Evolutionary conservation across 2,329 filamentous ascomycete species (phyloP).

Genomic region (Claviceps pusilla): DNA sequence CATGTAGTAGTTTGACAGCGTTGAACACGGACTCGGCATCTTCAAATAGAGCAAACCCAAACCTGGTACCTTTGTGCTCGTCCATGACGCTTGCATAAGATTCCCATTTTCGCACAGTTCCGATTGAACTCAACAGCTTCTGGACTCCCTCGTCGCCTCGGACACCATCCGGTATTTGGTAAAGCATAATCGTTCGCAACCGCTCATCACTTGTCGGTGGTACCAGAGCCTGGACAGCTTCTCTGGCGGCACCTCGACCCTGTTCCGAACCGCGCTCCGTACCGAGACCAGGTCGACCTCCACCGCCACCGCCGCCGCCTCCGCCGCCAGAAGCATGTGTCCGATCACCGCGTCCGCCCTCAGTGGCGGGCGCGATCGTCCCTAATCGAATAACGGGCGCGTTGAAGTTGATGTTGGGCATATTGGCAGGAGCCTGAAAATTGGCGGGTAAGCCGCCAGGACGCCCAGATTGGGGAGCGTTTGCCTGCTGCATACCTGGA

Average conservation of each 20-base stretch:
- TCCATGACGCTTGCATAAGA: constrained; percentile 43
- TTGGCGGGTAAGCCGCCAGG: constrained; percentile 65
- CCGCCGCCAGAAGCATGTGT: constrained; percentile 7
- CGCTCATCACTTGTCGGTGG: constrained; percentile 85
- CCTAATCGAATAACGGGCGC: constrained; percentile 91
- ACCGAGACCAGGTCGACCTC: constrained; percentile 36
- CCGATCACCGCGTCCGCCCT: constrained; percentile 29
- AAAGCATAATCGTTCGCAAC: constrained; percentile 77
- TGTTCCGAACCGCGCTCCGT: constrained; percentile 53
- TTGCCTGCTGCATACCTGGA: constrained; percentile 68
- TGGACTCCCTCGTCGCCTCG: constrained; percentile 68
- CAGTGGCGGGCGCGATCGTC: constrained; percentile 47
- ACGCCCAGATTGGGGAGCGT: constrained; percentile 59
- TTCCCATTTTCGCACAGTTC: constrained; percentile 73
- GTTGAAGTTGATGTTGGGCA: constrained; percentile 97
- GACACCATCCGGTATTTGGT: constrained; percentile 66
- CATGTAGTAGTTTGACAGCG: constrained; percentile 70
- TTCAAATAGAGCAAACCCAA: constrained; percentile 93
- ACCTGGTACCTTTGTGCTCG: constrained; percentile 69
- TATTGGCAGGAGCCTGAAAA: constrained; percentile 79
- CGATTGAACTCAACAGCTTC: constrained; percentile 60
- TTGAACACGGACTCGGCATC: constrained; percentile 76
- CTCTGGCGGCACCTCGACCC: constrained; percentile 50
- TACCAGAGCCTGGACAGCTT: constrained; percentile 55
- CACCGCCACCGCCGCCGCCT: constrained; percentile 19